Evolutionary conservation across 1,284 basidiomycete genomes (phyloP), one percentile per base, ranked within the genome.

Genomic region (Irpex lacteus): DNA sequence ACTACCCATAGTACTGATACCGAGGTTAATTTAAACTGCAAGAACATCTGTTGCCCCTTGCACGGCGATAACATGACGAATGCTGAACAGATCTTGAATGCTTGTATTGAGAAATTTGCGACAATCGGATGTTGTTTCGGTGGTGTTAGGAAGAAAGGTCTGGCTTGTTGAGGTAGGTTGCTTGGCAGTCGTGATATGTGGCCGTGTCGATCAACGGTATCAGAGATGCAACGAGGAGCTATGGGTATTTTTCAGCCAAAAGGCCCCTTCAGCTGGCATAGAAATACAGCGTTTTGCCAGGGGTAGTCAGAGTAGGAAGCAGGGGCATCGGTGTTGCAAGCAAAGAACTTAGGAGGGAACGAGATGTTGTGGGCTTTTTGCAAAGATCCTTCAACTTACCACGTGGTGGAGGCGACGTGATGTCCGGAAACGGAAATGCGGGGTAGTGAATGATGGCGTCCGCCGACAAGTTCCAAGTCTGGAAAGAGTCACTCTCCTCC

Each of bases 161-260:
- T 13, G 18, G 19, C 13, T 15, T 9, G 50, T 18, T 53, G 34
- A 19, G 36, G 54, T 37, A 47, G 32, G 54, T 56, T n/a, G 54
- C 54, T 36, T 56, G 54, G 54, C 54, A 32, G 26, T 56, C 26
- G 13, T 36, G 54, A 56, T 56, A 8, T 56, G 54, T 56, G 54
- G 54, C 54, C 32, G 54, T 36, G 54, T 37, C 50, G 19, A 53
- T 53, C n/a, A 53, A 53, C 40, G 40, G 40, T 47, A 53, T 53
- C 18, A 18, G 50, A 9, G 50, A 53, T 53, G 50, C 50, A 26
- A 47, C 40, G n/a, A 47, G 13, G 6, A 47, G 40, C 40, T 11
- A n/a, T 11, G 40, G 11, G 11, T 47, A n/a, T 13, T 47, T 47
- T n/a, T n/a, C 40, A 47, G 40, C 40, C 40, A 47, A 47, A 47